Conservation (phyloP, 2,329 filamentous ascomycete species). For the Paracoccidioides brasiliensis region DNA sequence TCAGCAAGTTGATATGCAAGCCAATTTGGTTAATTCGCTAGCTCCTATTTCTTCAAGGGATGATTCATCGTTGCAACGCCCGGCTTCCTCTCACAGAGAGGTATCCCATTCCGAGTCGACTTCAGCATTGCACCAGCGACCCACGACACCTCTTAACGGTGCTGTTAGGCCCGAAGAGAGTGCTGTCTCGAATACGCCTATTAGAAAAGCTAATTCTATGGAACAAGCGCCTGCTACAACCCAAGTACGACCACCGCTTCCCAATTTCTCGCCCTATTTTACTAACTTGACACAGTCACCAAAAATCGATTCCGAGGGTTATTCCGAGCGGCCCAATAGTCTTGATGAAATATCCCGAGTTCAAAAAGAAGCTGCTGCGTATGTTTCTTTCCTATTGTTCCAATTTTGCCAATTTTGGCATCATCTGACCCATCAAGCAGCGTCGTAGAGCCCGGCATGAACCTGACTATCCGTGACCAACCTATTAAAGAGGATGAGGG, state of each 20-base stretch:
- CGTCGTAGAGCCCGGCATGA: slow-evolving; percentile 32
- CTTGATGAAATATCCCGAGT: slow-evolving; percentile 33
- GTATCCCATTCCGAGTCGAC: not conserved
- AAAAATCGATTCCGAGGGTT: slow-evolving; percentile 29
- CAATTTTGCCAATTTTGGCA: not conserved
- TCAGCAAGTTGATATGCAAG: slow-evolving; percentile 15
- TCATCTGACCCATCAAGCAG: slow-evolving; percentile 17
- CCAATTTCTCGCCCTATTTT: not conserved
- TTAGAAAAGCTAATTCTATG: not conserved
- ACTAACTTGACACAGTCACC: slow-evolving; percentile 10
- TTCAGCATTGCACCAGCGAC: not conserved
- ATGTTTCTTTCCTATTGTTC: slow-evolving; percentile 8
- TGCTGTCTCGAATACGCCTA: not conserved
- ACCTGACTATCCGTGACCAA: slow-evolving; percentile 36
- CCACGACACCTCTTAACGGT: not conserved
- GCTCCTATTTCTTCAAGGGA: slow-evolving; percentile 13
- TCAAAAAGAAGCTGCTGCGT: slow-evolving; percentile 33
- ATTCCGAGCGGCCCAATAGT: slow-evolving; percentile 26
- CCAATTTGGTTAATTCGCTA: slow-evolving; percentile 15
- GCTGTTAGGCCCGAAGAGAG: not conserved
- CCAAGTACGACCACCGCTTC: not conserved
- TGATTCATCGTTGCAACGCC: slow-evolving; percentile 5
- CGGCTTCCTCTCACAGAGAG: slow-evolving; percentile 4
- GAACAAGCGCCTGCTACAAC: not conserved
- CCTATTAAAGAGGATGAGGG: slow-evolving; percentile 38